phyloP scores from a whole-genome alignment of 352 stramenopile genomes.

The Phytophthora agathidicida region DNA sequence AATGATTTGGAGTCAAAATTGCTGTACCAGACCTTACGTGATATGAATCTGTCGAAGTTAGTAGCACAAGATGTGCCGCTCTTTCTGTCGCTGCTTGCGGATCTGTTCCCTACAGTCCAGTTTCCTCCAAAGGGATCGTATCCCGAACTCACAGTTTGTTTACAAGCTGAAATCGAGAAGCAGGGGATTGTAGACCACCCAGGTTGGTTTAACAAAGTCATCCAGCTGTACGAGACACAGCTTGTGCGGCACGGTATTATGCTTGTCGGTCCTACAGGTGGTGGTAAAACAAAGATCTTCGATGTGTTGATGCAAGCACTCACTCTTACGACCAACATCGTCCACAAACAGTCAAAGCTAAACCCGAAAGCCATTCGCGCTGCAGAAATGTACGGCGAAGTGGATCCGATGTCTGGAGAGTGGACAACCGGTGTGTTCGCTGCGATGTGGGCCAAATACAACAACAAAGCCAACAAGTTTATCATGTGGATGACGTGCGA shows the following conservation, averaged over 20 bases:
- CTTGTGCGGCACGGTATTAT: conserved; percentile 98
- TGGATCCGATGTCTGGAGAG: conserved; percentile 95
- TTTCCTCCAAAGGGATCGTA: conserved; percentile 95
- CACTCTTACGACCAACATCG: conserved; percentile 91
- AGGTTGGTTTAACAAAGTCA: conserved; percentile 95
- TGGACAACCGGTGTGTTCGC: conserved; percentile 99
- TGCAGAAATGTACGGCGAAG: conserved; percentile 98
- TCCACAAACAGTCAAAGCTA: conserved; percentile 96
- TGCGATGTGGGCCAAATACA: conserved; percentile 98
- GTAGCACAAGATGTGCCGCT: conserved; percentile 98
- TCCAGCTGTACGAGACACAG: conserved; percentile 98
- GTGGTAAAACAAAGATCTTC: conserved; percentile 98
- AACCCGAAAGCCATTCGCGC: conserved; percentile 98
- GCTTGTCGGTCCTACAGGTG: conserved; percentile 97
- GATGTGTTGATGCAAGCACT: conserved; percentile 94
- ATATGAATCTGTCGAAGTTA: conserved; percentile 99
- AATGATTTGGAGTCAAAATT: conserved; percentile 90
- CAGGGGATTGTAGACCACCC: conserved; percentile 89
- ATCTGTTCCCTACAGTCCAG: conserved; percentile 96
- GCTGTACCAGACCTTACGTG: conserved; percentile 90
- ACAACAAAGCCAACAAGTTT: conserved; percentile 97
- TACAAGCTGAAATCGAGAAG: conserved; percentile 91
- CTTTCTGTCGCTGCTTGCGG: conserved; percentile 96
- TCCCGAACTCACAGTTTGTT: conserved; percentile 92
- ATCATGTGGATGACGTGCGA: conserved; percentile 99